Evolutionary conservation across 345 rosid genomes (phyloP), one percentile per base, ranked within the genome.

Genomic region (Boechera stricta): DNA sequence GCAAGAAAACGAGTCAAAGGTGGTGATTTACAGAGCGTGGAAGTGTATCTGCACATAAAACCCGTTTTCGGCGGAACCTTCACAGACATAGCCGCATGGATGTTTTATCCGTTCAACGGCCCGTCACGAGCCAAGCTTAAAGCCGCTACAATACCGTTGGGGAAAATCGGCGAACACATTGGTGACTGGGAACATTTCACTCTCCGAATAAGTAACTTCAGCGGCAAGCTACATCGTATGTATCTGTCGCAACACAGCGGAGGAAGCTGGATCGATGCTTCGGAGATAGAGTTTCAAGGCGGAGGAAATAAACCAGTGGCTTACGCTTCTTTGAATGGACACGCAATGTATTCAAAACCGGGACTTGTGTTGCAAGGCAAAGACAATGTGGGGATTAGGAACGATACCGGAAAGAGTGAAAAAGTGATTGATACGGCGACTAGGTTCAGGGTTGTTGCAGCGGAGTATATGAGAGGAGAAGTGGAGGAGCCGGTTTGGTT

Each of bases 141-240:
- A 72, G 64, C 86, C 68, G 39, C 79, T 41, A 78, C 84, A 32
- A 48, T 90, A n/a, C 68, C 86, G 0, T 18, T 91, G 42, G 94
- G 95, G 35, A 89, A 21, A 78, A 85, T 93, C 8, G 97, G 97
- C 4, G 86, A 89, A 74, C 98, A 93, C 64, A 82, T 88, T 11
- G 97, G 98, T 3, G 97, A 94, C 4, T 94, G 97, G 98, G 98
- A 94, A 84, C 97, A 90, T 67, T 64, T 91, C 73, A 89, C 97
- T 31, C 81, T 94, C 28, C 80, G 97, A 72, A 69, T 92, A 51
- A 94, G 95, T 85, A 94, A 94, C 77, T 90, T 94, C 69, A 85
- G 45, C 16, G 97, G 95, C 18, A 84, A 87, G 85, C 72, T 94
- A 10, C 68, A 72, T 62, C 53, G 83, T 0, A 84, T 87, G 54